A percentile compares a stretch with the other conserved stretches of the same genome.
Evolutionary conservation across 2,329 filamentous ascomycete species (phyloP).

Genomic region (Rachicladosporium sp.): DNA sequence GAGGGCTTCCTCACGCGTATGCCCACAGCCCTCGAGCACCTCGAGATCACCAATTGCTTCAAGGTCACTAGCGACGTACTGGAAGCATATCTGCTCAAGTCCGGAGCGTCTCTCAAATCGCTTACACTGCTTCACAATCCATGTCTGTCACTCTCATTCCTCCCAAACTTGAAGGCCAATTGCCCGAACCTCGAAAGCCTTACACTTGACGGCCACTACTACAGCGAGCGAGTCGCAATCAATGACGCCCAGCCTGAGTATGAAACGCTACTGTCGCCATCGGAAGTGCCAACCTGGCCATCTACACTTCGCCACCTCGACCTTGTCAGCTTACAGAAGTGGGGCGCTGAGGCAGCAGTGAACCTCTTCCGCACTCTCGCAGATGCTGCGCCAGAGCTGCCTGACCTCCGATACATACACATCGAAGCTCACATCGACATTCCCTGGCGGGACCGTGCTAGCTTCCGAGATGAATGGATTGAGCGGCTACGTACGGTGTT

Average conservation of each 20-base stretch:
- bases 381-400: slow-evolving; percentile 54
- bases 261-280: slow-evolving; percentile 47
- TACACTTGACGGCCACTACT: slow-evolving; percentile 68
- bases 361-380: slow-evolving; percentile 70
- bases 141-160: slow-evolving; percentile 62
- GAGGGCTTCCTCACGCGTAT: slow-evolving; percentile 55
- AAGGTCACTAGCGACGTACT: slow-evolving; percentile 58
- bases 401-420: slow-evolving; percentile 54
- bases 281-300: slow-evolving; percentile 69
- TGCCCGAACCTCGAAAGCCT: slow-evolving; percentile 63
- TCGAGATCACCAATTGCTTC: slow-evolving; percentile 71
- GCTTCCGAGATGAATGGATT: slow-evolving; percentile 69
- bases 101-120: slow-evolving; percentile 54
- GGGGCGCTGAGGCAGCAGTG: slow-evolving; percentile 55
- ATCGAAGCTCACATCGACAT: slow-evolving; percentile 70
- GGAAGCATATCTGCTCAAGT: slow-evolving; percentile 49
- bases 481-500: slow-evolving; percentile 58
- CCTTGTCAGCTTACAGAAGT: slow-evolving; percentile 65
- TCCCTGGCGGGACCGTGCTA: slow-evolving; percentile 66
- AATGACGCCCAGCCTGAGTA: slow-evolving; percentile 67
- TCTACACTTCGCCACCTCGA: slow-evolving; percentile 56
- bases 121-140: slow-evolving; percentile 69
- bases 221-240: slow-evolving; percentile 53
- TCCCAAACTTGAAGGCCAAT: slow-evolving; percentile 49
- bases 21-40: slow-evolving; percentile 50